These are phyloP conservation scores for Aurifilum marmelostoma DNA, from an alignment of 2,329 filamentous ascomycete species.

Conservation along the genomic window DNA sequence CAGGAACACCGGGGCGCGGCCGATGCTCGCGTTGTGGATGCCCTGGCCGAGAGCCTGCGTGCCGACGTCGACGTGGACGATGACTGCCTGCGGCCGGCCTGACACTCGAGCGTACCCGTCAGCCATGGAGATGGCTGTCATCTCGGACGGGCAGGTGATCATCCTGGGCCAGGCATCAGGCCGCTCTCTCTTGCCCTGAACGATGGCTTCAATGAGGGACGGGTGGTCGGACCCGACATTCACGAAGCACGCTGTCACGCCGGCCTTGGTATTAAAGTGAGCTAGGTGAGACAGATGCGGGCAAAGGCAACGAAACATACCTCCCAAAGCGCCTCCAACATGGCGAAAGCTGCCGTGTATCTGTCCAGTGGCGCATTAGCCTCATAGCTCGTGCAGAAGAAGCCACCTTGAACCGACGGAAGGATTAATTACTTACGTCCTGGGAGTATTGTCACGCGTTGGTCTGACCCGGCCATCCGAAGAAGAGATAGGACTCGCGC, in stretches of 20 bases:
- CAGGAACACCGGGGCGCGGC: slow-evolving; percentile 71
- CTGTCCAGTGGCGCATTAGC: not conserved
- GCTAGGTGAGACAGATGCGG: not conserved
- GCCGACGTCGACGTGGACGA: slow-evolving; percentile 77
- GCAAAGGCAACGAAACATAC: not conserved
- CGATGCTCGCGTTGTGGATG: slow-evolving; percentile 73
- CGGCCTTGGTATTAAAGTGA: slow-evolving; percentile 40
- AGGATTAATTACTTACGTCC: not conserved
- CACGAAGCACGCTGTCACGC: slow-evolving; percentile 58
- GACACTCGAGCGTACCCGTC: slow-evolving; percentile 73
- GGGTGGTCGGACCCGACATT: slow-evolving; percentile 68
- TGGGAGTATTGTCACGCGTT: not conserved
- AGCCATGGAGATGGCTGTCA: slow-evolving; percentile 77
- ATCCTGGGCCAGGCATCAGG: slow-evolving; percentile 64
- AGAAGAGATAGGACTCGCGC: too few relatives aligned
- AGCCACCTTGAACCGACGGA: not conserved
- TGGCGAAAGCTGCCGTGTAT: slow-evolving; percentile 1
- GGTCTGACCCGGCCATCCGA: too few relatives aligned
- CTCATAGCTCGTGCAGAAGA: not conserved
- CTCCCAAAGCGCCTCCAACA: slow-evolving; percentile 16
- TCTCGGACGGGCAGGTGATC: slow-evolving; percentile 66
- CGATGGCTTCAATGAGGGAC: slow-evolving; percentile 72
- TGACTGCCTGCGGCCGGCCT: slow-evolving; percentile 69
- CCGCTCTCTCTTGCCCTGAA: slow-evolving; percentile 70
- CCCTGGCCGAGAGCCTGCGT: slow-evolving; percentile 75